Evolutionary conservation across 1,139 yeast species (phyloP), one percentile per base, ranked within the genome.

Genomic region (Arxiozyma slooffiae): DNA sequence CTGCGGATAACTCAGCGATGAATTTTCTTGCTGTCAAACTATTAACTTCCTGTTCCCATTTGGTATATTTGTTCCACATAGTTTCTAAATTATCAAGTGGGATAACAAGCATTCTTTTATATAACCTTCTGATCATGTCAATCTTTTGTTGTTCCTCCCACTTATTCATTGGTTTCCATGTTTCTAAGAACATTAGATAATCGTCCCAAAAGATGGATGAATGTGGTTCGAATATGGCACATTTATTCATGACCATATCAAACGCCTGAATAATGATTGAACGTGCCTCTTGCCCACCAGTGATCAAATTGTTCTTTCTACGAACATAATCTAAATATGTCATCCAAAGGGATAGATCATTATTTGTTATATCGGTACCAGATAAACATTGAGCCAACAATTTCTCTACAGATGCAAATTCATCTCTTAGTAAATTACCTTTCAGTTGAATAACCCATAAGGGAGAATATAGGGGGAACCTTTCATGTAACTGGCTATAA

Each of bases 61-160:
- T 73, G 36, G 87, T 83, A 66, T 89, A 92, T 48, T 74, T 81
- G 52, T 80, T 73, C 98, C 98, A 92, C 53, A 85, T 72, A 30
- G 74, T 73, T 63, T 90, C 97, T 48, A 92, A 72, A 52, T 82
- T 80, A 52, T 77, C 78, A 36, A 87, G 75, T 2, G 98, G 98
- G 38, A 82, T 75, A 24, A 77, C 74, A 38, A 89, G 74, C 57
- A 85, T 81, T 53, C 78, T 78, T 59, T 85, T 80, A 67, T 84
- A 88, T 6, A 85, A 77, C 59, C 82, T 83, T 60, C 97, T 75
- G 48, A 86, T 78, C 60, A 83, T 73, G 62, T 88, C 96, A 60
- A 78, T 75, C 57, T 86, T 83, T 60, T 86, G 94, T 63, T 86
- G 94, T 57, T 81, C 85, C 63, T 90, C 97, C 87, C 95, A 87